Evolutionary conservation across 2,329 filamentous ascomycete genomes (phyloP).

Genomic region (Claviceps maximensis): DNA sequence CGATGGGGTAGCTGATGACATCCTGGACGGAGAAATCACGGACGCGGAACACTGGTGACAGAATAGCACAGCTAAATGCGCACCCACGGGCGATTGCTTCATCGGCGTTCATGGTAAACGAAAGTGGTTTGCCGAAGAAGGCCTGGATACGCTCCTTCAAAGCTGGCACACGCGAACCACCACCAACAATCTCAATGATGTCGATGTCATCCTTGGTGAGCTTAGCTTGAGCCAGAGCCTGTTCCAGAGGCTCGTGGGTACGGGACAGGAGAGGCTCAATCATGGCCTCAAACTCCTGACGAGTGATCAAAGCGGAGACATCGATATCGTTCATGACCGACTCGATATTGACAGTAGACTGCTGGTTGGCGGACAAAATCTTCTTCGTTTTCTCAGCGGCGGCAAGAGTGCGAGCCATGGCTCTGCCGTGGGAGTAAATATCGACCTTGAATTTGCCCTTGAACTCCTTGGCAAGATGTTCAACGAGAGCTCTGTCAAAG

Average conservation of each 20-base stretch:
- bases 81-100: constrained; percentile 92
- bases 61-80: constrained; percentile 93
- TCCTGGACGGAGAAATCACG: constrained; percentile 97
- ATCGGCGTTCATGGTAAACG: constrained; percentile 95
- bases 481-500: constrained; percentile 88
- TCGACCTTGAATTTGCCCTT: constrained; percentile 97
- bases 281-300: constrained; percentile 86
- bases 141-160: constrained; percentile 80
- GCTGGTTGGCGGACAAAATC: constrained; percentile 88
- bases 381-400: constrained; percentile 98
- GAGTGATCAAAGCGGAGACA: constrained; percentile 76
- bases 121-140: constrained; percentile 87
- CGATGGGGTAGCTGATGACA: constrained; percentile 94
- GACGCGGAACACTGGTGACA: constrained; percentile 95
- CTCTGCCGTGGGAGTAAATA: constrained; percentile 81
- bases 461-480: constrained; percentile 93
- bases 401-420: constrained; percentile 70
- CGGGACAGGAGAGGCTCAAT: constrained; percentile 72
- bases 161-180: constrained; percentile 82
- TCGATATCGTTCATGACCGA: constrained; percentile 98
- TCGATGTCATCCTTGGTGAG: constrained; percentile 88
- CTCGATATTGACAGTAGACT: constrained; percentile 90
- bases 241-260: constrained; percentile 63
- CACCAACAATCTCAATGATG: constrained; percentile 82
- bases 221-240: constrained; percentile 88